Percentiles rank a stretch among this genome's conserved stretches.
phyloP scores from a whole-genome alignment of 2,329 filamentous ascomycete species.

The Sporothrix protearum region DNA sequence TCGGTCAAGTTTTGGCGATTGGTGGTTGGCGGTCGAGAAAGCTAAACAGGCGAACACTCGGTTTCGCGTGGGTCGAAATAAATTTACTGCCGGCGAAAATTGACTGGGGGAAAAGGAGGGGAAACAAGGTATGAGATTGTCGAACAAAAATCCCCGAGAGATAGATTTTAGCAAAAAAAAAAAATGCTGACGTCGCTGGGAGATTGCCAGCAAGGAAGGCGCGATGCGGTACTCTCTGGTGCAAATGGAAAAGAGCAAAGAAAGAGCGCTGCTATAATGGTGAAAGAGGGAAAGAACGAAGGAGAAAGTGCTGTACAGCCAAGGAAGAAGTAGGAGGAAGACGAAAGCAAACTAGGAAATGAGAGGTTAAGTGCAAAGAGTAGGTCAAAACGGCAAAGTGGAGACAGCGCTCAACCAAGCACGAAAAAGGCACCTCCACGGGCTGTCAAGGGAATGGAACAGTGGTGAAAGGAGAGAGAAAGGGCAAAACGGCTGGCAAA shows the following conservation, averaged over 20 bases:
- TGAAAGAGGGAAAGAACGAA: not conserved
- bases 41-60: too few species aligned
- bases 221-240: not conserved
- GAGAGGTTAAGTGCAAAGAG: constrained; percentile 2
- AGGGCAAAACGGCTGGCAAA: not conserved
- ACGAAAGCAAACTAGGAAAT: constrained; percentile 11
- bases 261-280: not conserved
- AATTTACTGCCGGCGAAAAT: constrained; percentile 12
- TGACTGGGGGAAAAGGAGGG: constrained; percentile 5
- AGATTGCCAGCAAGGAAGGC: not conserved
- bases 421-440: not conserved
- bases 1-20: not conserved
- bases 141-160: not conserved
- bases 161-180: not conserved
- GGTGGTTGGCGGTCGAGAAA: not conserved
- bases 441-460: not conserved
- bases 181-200: not conserved
- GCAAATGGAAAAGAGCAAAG: not conserved
- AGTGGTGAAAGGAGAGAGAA: not conserved
- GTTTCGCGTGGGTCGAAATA: not conserved
- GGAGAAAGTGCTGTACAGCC: not conserved
- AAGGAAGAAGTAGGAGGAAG: constrained; percentile 15
- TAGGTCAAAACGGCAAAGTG: not conserved
- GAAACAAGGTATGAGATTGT: not conserved
- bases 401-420: constrained; percentile 1